These are phyloP conservation scores for Colletotrichum eremochloae DNA, from an alignment of 2,329 filamentous ascomycete genomes.

Conservation along the genomic window DNA sequence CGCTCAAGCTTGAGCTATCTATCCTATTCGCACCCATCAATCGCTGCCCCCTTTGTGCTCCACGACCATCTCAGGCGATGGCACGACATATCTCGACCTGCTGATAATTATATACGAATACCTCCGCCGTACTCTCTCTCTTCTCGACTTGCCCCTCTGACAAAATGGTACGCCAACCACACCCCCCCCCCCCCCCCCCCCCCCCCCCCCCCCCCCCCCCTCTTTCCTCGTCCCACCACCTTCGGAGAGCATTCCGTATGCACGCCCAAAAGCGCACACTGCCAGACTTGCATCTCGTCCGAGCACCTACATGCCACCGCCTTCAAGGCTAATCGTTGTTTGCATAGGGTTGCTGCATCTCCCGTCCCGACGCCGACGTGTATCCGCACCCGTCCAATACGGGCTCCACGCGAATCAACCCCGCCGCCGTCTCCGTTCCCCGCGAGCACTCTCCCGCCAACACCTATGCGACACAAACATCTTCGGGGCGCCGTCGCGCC, in stretches of 20 bases:
- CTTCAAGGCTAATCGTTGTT: conserved; percentile 13
- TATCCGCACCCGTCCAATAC: conserved; percentile 64
- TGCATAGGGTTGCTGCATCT: conserved; percentile 70
- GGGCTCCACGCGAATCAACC: conserved; percentile 67
- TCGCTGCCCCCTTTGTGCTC: background rate
- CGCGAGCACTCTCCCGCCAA: conserved; percentile 44
- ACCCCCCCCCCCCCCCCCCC: too few relatives aligned
- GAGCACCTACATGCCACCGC: background rate
- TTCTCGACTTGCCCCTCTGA: background rate
- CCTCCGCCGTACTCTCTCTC: background rate
- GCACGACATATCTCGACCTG: conserved; percentile 12
- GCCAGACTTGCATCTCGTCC: background rate
- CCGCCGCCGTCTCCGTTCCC: conserved; percentile 44
- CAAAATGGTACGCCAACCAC: conserved; percentile 24
- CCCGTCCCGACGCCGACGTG: conserved; percentile 65
- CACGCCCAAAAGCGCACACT: conserved; percentile 1
- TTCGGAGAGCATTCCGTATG: background rate
- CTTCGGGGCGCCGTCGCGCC: conserved; percentile 47
- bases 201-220: too few relatives aligned
- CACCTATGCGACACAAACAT: conserved; percentile 36
- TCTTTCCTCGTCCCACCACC: background rate
- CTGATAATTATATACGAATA: conserved; percentile 8
- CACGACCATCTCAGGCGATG: conserved; percentile 26
- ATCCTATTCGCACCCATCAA: background rate
- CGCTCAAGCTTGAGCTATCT: background rate